These are phyloP conservation scores for Fusarium ambrosium DNA, from an alignment of 2,329 filamentous ascomycete genomes.

Conservation along the genomic window DNA sequence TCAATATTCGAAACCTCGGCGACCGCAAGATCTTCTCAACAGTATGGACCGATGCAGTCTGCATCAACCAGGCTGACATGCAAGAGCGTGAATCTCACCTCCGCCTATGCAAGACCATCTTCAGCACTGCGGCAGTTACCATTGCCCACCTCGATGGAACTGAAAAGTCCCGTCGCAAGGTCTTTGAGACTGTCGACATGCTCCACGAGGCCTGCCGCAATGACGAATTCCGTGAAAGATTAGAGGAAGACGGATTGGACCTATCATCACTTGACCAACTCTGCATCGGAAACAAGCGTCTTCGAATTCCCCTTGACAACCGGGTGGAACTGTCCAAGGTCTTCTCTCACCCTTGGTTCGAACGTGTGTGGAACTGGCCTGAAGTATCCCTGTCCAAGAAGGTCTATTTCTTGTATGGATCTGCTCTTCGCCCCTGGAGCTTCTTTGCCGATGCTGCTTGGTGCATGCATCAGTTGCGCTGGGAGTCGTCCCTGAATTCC, in stretches of 20 bases:
- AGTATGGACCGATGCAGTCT: slow-evolving; percentile 11
- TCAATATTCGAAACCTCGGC: slow-evolving; percentile 16
- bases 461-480: slow-evolving; percentile 17
- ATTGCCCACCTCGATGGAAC: slow-evolving; percentile 12
- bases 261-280: slow-evolving; percentile 16
- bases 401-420: slow-evolving; percentile 15
- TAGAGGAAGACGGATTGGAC: slow-evolving; percentile 10
- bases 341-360: slow-evolving; percentile 16
- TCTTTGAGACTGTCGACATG: slow-evolving; percentile 17
- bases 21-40: slow-evolving; percentile 19
- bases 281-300: slow-evolving; percentile 13
- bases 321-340: slow-evolving; percentile 15
- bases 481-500: slow-evolving; percentile 17
- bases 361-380: slow-evolving; percentile 17
- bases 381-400: slow-evolving; percentile 20
- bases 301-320: slow-evolving; percentile 12
- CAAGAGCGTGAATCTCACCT: slow-evolving; percentile 11
- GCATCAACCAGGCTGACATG: slow-evolving; percentile 15
- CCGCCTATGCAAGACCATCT: slow-evolving; percentile 13
- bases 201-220: slow-evolving; percentile 15
- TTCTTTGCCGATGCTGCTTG: slow-evolving; percentile 17
- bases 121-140: slow-evolving; percentile 14
- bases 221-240: slow-evolving; percentile 9
- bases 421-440: slow-evolving; percentile 11
- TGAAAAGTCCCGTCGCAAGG: slow-evolving; percentile 17